A percentile compares a stretch with the other conserved stretches of the same genome.
Evolutionary conservation across 2,329 filamentous ascomycete species (phyloP).

Genomic region (Spiromastix sp.): DNA sequence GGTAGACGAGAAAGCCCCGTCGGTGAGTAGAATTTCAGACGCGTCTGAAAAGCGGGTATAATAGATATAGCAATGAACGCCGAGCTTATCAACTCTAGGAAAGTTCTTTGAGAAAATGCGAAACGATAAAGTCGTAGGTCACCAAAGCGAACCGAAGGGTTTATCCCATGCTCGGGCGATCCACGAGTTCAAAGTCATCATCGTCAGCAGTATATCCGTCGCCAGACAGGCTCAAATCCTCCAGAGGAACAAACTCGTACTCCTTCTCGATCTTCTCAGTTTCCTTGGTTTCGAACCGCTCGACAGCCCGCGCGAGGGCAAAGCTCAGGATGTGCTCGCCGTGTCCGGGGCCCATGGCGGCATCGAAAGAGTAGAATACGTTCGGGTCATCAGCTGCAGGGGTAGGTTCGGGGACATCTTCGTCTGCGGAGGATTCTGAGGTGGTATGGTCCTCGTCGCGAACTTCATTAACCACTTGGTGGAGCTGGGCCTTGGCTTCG

Average conservation of each 20-base stretch:
- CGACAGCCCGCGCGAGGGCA: conserved; percentile 47
- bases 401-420: conserved; percentile 26
- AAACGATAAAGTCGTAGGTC: too few species aligned
- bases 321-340: conserved; percentile 49
- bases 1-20: too few species aligned
- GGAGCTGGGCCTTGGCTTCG: conserved; percentile 17
- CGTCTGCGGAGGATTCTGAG: conserved; percentile 24
- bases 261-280: conserved; percentile 53
- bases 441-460: conserved; percentile 16
- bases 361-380: conserved; percentile 45
- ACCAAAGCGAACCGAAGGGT: background rate
- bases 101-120: too few species aligned
- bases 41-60: too few species aligned
- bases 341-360: conserved; percentile 36
- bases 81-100: too few species aligned
- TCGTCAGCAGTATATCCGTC: conserved; percentile 23
- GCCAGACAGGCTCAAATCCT: conserved; percentile 27
- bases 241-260: conserved; percentile 43
- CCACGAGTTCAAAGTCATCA: conserved; percentile 34
- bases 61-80: too few species aligned
- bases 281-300: conserved; percentile 49
- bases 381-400: conserved; percentile 39
- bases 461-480: conserved; percentile 24
- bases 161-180: conserved; percentile 20
- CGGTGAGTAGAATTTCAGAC: too few species aligned